Conservation (phyloP, 495 filamentous ascomycete species). For the Letharia columbiana region DNA sequence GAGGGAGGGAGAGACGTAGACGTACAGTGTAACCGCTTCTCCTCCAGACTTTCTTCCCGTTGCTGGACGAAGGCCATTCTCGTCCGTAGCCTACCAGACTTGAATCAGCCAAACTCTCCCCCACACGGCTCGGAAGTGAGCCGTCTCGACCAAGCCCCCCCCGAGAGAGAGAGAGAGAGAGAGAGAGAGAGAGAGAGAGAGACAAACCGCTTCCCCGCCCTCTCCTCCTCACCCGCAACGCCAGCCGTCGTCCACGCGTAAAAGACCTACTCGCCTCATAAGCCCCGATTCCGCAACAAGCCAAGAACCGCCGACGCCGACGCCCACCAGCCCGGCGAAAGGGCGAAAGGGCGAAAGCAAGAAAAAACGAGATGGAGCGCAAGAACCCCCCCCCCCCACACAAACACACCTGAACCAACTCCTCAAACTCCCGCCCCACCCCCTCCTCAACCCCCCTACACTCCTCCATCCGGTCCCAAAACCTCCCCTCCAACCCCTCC, state of each 20-base stretch:
- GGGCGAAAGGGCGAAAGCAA: neutral
- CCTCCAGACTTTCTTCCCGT: conserved; percentile 55
- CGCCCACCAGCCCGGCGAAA: too few relatives aligned
- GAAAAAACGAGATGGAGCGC: neutral
- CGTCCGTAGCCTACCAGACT: conserved; percentile 54
- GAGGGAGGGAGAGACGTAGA: conserved; percentile 1
- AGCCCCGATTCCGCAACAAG: too few relatives aligned
- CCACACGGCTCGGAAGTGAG: too few relatives aligned
- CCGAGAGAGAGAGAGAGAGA: neutral
- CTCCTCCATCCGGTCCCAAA: conserved; percentile 49
- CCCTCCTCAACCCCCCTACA: conserved; percentile 51
- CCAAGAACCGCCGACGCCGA: neutral
- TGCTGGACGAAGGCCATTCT: conserved; percentile 64
- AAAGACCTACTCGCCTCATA: conserved; percentile 48
- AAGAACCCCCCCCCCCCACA: too few relatives aligned
- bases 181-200: neutral
- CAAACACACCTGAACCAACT: conserved; percentile 49
- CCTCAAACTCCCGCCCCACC: conserved; percentile 54
- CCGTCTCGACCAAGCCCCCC: too few relatives aligned
- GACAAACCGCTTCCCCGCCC: conserved; percentile 56
- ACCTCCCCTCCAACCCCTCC: conserved; percentile 58
- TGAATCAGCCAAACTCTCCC: conserved; percentile 8
- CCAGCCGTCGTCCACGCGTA: conserved; percentile 59
- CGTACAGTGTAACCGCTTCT: conserved; percentile 69
- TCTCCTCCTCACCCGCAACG: conserved; percentile 57